These are phyloP conservation scores for Oehlia diaphana DNA, from an alignment of 192 early-diverging fungal species.

Conservation along the genomic window DNA sequence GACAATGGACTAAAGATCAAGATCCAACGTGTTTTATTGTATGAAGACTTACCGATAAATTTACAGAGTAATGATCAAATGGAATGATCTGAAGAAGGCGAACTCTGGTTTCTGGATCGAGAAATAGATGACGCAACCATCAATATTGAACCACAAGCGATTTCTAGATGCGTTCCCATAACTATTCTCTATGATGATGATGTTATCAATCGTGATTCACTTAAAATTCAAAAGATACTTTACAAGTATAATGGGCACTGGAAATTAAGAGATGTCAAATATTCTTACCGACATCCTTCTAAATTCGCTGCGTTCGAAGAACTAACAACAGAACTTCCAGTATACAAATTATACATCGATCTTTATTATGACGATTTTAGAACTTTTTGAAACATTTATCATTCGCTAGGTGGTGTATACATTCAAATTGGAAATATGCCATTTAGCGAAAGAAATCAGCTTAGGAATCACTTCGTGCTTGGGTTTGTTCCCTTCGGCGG, in stretches of 20 bases:
- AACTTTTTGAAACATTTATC: background rate
- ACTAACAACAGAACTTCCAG: background rate
- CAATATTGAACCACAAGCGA: background rate
- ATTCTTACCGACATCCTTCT: background rate
- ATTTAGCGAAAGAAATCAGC: background rate
- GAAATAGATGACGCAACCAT: background rate
- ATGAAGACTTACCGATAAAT: background rate
- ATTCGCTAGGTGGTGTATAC: background rate
- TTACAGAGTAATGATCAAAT: background rate
- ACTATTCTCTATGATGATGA: background rate
- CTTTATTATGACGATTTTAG: background rate
- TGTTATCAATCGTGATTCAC: background rate
- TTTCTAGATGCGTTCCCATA: background rate
- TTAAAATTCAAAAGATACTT: background rate
- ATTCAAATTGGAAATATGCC: constrained; percentile 14
- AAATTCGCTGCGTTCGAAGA: background rate
- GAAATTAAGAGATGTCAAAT: background rate
- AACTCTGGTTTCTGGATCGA: background rate
- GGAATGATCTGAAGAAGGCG: background rate
- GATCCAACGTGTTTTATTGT: background rate
- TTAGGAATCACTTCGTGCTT: background rate
- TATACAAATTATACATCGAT: constrained; percentile 1
- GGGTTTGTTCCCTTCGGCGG: constrained; percentile 9
- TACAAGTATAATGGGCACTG: background rate
- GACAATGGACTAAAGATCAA: background rate